Evolutionary conservation across 305 asterid genomes (phyloP).

Genomic region (Galium porrigens): DNA sequence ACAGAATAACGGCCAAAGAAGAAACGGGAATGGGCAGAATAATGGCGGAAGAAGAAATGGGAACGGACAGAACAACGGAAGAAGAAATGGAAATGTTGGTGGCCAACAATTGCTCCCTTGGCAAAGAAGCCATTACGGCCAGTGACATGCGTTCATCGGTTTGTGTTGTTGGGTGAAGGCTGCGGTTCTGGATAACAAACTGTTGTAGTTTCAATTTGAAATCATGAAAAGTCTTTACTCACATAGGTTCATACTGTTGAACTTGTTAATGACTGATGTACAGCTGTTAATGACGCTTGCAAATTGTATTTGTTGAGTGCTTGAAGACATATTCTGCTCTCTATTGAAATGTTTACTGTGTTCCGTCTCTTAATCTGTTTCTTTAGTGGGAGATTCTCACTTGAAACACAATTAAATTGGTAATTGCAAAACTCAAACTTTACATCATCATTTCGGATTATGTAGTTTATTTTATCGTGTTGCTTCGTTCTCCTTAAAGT

Average conservation of each 20-base stretch:
- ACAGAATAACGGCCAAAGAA: neutral
- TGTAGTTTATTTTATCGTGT: no score
- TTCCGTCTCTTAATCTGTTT: no score
- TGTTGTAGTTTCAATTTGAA: constrained; percentile 4
- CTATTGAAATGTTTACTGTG: no score
- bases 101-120: constrained; percentile 22
- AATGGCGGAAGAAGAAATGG: constrained; percentile 11
- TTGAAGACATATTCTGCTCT: neutral
- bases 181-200: neutral
- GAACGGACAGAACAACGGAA: neutral
- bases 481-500: no score
- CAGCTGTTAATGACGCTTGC: neutral
- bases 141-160: constrained; percentile 14
- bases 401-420: no score
- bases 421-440: no score
- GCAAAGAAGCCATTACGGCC: constrained; percentile 35
- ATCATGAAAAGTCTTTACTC: neutral
- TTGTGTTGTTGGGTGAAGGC: neutral
- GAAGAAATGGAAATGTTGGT: neutral
- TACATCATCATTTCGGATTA: no score
- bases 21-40: constrained; percentile 18
- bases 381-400: no score
- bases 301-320: neutral
- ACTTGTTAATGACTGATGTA: neutral
- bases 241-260: neutral